Evolutionary conservation across 768 basidiomycete species (phyloP), one percentile per base, ranked within the genome.

Genomic region (Phylloporus sp.): DNA sequence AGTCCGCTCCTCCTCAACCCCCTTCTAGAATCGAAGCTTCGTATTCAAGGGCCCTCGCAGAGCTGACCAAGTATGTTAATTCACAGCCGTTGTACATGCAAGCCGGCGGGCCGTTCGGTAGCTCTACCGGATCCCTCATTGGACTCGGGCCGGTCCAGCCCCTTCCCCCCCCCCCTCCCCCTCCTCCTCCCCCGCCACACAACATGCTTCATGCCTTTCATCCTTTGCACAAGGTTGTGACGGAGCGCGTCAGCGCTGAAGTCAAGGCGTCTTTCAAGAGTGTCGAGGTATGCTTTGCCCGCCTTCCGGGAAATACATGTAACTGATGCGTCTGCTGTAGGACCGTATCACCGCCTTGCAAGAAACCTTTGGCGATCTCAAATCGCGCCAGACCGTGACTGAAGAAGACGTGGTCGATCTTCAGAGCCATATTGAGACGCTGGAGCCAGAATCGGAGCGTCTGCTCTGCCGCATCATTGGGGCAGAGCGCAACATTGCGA

Each of bases 381-480:
- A 49, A 28, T 55, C 52, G 13, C 62, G 62, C 14, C 64, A 66
- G 35, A 26, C 48, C 0, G 46, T 51, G 20, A 56, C 57, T 6
- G 61, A 70, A 37, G 58, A 62, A 6, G 67, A 70, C 35, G 39
- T 70, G 11, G 28, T 52, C 14, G 66, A 67, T n/a, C 39, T 68
- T 20, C 65, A 69, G 47, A 59, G 56, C 3, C 70, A 71, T 37
- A 53, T 76, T 11, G 71, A 75, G 6, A 64, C 49, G 32, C 57
- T 78, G 6, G 65, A 70, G 22, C 63, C 68, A 2, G 64, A 68
- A 22, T 62, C 64, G 29, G 56, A 65, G n/a, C 42, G 53, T 9
- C 34, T 68, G 24, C 52, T 68, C 15, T 56, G 53, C 31, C 66
- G 64, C 13, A 48, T 66, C 11, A 49, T 47, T 2, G 49, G 54